Conservation (phyloP, 1,139 yeast genomes). For the Hansenula sp. region DNA sequence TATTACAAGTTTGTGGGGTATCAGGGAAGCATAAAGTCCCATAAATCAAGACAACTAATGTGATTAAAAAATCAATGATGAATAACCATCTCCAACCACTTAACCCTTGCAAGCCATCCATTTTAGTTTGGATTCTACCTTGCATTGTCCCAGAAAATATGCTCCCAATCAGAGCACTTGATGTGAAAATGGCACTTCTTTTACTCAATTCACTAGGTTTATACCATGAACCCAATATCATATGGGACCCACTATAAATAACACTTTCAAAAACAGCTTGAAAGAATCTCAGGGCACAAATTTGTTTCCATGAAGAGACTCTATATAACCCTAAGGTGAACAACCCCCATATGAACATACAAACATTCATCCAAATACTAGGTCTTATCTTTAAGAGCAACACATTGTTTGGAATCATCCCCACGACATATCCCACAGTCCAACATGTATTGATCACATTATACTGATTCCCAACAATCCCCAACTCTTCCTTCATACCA, state of each 20-base stretch:
- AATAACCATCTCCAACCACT: conserved; percentile 54
- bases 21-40: conserved; percentile 69
- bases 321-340: conserved; percentile 45
- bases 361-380: conserved; percentile 44
- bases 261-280: conserved; percentile 6
- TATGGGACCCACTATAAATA: conserved; percentile 19
- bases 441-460: conserved; percentile 30
- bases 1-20: conserved; percentile 32
- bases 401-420: conserved; percentile 50
- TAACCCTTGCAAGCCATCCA: conserved; percentile 27
- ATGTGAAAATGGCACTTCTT: conserved; percentile 24
- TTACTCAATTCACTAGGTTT: conserved; percentile 22
- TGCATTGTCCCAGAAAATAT: conserved; percentile 35
- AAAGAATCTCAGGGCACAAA: conserved; percentile 26
- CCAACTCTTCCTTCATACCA: conserved; percentile 34
- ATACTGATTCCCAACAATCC: conserved; percentile 45
- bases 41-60: conserved; percentile 48
- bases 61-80: conserved; percentile 63
- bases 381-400: conserved; percentile 48
- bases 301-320: conserved; percentile 41
- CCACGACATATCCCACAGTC: conserved; percentile 40
- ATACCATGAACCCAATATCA: conserved; percentile 27
- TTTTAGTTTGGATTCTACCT: conserved; percentile 22
- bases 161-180: conserved; percentile 29
- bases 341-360: conserved; percentile 29